Conservation (phyloP, 352 stramenopile genomes). For the Pythium brassicae region DNA sequence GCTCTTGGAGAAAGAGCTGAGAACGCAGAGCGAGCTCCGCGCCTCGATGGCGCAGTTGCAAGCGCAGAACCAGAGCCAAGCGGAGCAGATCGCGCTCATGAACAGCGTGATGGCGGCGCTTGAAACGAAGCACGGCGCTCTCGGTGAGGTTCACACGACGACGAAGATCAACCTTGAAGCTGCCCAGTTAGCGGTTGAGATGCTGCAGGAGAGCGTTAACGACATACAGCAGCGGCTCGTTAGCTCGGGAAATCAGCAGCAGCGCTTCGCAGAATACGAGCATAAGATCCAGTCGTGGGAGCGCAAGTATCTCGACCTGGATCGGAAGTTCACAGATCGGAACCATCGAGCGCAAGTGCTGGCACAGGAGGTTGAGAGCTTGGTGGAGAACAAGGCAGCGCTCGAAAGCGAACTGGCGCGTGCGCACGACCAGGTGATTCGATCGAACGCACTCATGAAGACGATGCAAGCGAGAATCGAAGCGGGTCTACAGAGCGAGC, state of each 20-base stretch:
- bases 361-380: conserved; percentile 15
- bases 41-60: background rate
- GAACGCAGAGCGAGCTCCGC: conserved; percentile 17
- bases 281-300: conserved; percentile 35
- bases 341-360: conserved; percentile 21
- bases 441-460: conserved; percentile 33
- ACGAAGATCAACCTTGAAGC: conserved; percentile 27
- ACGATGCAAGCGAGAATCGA: conserved; percentile 46
- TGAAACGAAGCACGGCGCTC: conserved; percentile 32
- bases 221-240: conserved; percentile 25
- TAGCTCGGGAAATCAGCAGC: conserved; percentile 12
- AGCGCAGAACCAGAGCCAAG: conserved; percentile 18
- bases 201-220: conserved; percentile 25
- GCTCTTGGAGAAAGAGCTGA: conserved; percentile 48
- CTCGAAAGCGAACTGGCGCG: conserved; percentile 33
- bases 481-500: conserved; percentile 18
- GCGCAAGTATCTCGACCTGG: conserved; percentile 22
- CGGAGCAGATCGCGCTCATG: conserved; percentile 32
- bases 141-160: conserved; percentile 23
- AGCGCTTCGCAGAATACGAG: conserved; percentile 37
- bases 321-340: conserved; percentile 20
- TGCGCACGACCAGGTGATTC: conserved; percentile 47
- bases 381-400: conserved; percentile 18
- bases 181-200: conserved; percentile 26
- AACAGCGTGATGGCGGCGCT: conserved; percentile 30